Evolutionary conservation across 257 asterid species (phyloP).

Genomic region (Mitragyna speciosa): DNA sequence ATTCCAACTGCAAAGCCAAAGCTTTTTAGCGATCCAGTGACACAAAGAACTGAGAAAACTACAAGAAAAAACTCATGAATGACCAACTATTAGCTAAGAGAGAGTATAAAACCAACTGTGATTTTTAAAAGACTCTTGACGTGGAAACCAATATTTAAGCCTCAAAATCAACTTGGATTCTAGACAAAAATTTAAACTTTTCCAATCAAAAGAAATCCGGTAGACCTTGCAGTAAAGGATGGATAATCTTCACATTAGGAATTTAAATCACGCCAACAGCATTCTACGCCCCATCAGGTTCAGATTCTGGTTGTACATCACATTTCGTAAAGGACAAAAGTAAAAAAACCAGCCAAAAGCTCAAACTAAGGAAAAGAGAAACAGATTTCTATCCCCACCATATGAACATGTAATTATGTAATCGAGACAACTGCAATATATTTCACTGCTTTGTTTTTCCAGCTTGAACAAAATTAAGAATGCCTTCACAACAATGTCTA

Average conservation of each 20-base stretch:
- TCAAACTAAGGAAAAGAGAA: background rate
- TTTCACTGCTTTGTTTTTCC: background rate
- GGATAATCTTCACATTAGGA: background rate
- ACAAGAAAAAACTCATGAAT: constrained; percentile 13
- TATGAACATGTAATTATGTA: background rate
- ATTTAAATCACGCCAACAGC: background rate
- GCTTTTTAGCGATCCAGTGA: constrained; percentile 31
- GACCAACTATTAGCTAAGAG: constrained; percentile 1
- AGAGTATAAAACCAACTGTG: constrained; percentile 1
- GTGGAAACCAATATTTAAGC: background rate
- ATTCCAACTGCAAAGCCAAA: constrained; percentile 74
- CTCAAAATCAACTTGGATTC: background rate
- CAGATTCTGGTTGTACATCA: background rate
- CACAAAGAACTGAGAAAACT: constrained; percentile 30
- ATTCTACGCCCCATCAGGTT: background rate
- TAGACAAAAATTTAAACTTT: background rate
- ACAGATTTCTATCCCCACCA: background rate
- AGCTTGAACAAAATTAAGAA: background rate
- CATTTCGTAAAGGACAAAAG: background rate
- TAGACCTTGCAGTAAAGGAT: background rate
- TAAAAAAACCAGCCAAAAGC: background rate
- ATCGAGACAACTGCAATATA: background rate
- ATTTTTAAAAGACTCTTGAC: background rate
- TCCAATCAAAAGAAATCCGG: background rate
- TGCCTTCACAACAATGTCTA: background rate